phyloP scores from a whole-genome alignment of 164 flowering plant genomes.

The Liquidambar formosana region DNA sequence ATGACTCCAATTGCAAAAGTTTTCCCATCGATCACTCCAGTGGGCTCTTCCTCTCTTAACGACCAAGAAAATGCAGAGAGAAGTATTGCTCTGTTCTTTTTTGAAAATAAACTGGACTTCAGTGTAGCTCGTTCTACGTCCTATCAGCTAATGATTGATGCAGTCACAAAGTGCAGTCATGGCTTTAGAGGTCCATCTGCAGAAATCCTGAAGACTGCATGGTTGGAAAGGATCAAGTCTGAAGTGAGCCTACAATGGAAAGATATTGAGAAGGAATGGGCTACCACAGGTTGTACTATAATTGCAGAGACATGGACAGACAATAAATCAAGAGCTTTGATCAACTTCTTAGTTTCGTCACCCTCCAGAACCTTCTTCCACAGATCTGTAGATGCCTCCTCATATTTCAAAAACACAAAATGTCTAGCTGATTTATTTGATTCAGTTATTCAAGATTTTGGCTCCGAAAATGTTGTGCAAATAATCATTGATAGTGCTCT shows the following conservation, averaged over 20 bases:
- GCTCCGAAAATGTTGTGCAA: conserved; percentile 88
- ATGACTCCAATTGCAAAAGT: conserved; percentile 38
- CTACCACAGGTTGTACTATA: conserved; percentile 80
- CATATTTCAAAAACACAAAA: conserved; percentile 72
- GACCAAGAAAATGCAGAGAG: conserved; percentile 81
- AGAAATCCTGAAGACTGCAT: conserved; percentile 64
- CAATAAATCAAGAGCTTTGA: conserved; percentile 73
- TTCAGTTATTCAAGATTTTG: conserved; percentile 83
- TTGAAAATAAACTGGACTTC: conserved; percentile 84
- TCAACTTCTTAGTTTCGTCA: conserved; percentile 89
- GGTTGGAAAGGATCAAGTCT: conserved; percentile 78
- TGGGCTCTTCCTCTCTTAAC: conserved; percentile 29
- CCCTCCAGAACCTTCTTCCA: conserved; percentile 88
- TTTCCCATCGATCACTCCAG: conserved; percentile 39
- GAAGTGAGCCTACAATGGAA: conserved; percentile 67
- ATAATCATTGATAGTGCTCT: conserved; percentile 72
- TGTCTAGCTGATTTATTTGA: conserved; percentile 74
- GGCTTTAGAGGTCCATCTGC: conserved; percentile 78
- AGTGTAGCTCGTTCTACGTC: conserved; percentile 82
- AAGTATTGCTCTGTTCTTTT: conserved; percentile 83
- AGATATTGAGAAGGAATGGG: conserved; percentile 85
- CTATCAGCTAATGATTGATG: conserved; percentile 80
- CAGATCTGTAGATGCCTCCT: conserved; percentile 83
- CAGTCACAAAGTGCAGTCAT: conserved; percentile 64
- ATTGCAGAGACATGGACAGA: conserved; percentile 95